A percentile compares a stretch with the other conserved stretches of the same genome.
phyloP scores from a whole-genome alignment of 2,329 filamentous ascomycete genomes.

The Torrubiella hemipterigena region DNA sequence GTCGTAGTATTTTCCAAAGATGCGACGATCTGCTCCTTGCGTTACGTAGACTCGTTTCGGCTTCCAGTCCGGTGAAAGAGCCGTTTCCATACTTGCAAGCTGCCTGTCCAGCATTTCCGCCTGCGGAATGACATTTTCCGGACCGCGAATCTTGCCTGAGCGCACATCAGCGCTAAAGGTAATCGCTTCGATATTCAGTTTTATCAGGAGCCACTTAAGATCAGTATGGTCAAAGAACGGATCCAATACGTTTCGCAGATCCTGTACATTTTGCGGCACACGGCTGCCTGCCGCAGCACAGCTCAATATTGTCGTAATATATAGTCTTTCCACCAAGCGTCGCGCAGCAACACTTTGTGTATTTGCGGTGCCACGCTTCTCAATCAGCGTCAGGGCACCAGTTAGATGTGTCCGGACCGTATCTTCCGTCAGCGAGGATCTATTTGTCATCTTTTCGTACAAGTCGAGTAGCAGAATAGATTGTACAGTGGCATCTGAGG shows the following conservation, averaged over 20 bases:
- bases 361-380: conserved; percentile 6
- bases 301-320: conserved; percentile 7
- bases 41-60: conserved; percentile 2
- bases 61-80: conserved; percentile 7
- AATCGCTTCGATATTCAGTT: conserved; percentile 8
- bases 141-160: conserved; percentile 4
- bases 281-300: conserved; percentile 6
- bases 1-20: conserved; percentile 10
- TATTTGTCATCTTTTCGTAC: conserved; percentile 14
- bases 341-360: conserved; percentile 7
- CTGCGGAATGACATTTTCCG: neutral
- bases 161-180: conserved; percentile 9
- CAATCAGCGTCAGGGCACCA: conserved; percentile 10
- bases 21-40: neutral
- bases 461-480: conserved; percentile 14
- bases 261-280: conserved; percentile 7
- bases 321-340: conserved; percentile 6
- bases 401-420: conserved; percentile 12
- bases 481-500: conserved; percentile 10
- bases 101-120: conserved; percentile 1
- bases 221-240: conserved; percentile 6
- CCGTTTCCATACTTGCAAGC: conserved; percentile 4
- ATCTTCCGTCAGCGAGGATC: conserved; percentile 2
- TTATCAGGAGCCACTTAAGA: conserved; percentile 11
- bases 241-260: conserved; percentile 3